phyloP scores from a whole-genome alignment of 768 basidiomycete genomes.

The Tremella fuciformis region DNA sequence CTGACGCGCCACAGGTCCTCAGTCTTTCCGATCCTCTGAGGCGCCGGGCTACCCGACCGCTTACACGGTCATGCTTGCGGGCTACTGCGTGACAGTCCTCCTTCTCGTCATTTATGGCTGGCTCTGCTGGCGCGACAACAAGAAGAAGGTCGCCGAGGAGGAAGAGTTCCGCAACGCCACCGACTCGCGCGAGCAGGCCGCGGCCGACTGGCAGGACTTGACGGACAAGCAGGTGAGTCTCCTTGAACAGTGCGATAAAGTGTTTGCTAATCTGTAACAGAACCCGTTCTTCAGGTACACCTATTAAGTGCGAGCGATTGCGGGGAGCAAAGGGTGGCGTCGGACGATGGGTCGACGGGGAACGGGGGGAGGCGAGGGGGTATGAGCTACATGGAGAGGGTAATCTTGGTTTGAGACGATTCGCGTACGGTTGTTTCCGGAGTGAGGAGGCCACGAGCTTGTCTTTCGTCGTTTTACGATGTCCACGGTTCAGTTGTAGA shows the following conservation, averaged over 20 bases:
- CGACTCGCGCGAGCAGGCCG: conserved; percentile 4
- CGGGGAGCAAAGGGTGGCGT: no score
- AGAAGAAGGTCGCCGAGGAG: conserved; percentile 33
- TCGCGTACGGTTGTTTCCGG: no score
- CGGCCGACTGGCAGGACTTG: conserved; percentile 35
- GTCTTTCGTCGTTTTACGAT: no score
- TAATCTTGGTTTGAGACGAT: no score
- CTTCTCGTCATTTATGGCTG: conserved; percentile 23
- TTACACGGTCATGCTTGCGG: conserved; percentile 18
- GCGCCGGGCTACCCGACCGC: conserved; percentile 14
- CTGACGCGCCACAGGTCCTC: background rate
- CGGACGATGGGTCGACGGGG: no score
- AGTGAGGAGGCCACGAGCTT: no score
- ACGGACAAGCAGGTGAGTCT: conserved; percentile 31
- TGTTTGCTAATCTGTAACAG: background rate
- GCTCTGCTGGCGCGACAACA: conserved; percentile 28
- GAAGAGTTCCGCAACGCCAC: conserved; percentile 17
- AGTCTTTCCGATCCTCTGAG: conserved; percentile 20
- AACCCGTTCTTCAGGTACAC: conserved; percentile 5
- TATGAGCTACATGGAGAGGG: no score
- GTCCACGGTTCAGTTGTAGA: no score
- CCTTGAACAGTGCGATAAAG: background rate
- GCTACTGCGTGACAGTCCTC: conserved; percentile 16
- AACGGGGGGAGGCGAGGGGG: no score
- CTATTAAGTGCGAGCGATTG: background rate